Percentiles rank a stretch among this genome's conserved stretches.
Conservation (phyloP, 2,329 filamentous ascomycete genomes). For the Aspergillus unguis region DNA sequence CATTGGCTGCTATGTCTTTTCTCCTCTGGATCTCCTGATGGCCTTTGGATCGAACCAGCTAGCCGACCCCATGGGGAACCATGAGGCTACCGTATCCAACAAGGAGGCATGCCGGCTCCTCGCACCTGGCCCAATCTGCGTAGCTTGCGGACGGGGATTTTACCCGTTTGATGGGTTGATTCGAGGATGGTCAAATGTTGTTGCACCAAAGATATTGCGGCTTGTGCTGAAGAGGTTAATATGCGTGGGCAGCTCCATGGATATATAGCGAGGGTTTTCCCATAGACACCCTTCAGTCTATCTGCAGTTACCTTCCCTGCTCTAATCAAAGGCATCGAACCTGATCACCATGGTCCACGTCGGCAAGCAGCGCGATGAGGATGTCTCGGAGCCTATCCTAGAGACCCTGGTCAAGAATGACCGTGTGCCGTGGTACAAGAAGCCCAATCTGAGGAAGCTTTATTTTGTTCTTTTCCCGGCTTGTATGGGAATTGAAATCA, state of each 20-base stretch:
- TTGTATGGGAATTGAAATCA: slow-evolving; percentile 62
- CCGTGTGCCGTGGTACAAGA: slow-evolving; percentile 53
- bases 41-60: background rate
- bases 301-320: background rate
- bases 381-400: slow-evolving; percentile 23
- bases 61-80: slow-evolving; percentile 11
- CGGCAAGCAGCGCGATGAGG: slow-evolving; percentile 23
- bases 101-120: slow-evolving; percentile 7
- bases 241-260: slow-evolving; percentile 3
- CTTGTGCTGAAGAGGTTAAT: background rate
- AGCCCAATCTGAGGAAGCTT: slow-evolving; percentile 56
- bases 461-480: slow-evolving; percentile 59
- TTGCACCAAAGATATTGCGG: slow-evolving; percentile 4
- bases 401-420: slow-evolving; percentile 29
- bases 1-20: background rate
- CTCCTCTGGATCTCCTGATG: background rate
- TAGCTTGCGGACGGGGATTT: slow-evolving; percentile 10
- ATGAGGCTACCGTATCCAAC: slow-evolving; percentile 3
- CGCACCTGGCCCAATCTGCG: background rate
- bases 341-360: slow-evolving; percentile 19
- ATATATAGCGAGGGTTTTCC: slow-evolving; percentile 2
- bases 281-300: background rate
- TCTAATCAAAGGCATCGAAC: no score
- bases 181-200: slow-evolving; percentile 5
- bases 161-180: slow-evolving; percentile 3